Percentiles rank a stretch among this genome's conserved stretches.
phyloP scores from a whole-genome alignment of 2,329 filamentous ascomycete genomes.

The Coniella lustricola region DNA sequence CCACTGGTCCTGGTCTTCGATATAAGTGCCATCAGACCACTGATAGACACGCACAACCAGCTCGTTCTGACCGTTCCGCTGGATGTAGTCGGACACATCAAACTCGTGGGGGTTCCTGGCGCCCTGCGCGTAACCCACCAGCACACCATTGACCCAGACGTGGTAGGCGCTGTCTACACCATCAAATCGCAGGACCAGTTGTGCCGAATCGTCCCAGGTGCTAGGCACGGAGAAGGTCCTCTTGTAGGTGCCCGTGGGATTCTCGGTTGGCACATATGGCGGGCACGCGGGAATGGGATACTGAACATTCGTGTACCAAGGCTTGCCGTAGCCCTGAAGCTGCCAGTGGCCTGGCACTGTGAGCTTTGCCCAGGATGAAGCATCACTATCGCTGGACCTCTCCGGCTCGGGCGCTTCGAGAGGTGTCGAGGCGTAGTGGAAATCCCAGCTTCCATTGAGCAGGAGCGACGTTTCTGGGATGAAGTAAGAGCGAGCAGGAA shows the following conservation, averaged over 20 bases:
- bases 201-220: conserved; percentile 35
- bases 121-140: conserved; percentile 63
- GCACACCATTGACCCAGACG: conserved; percentile 57
- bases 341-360: conserved; percentile 65
- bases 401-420: conserved; percentile 36
- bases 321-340: conserved; percentile 58
- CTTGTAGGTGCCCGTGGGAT: conserved; percentile 58
- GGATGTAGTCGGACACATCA: conserved; percentile 49
- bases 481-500: conserved; percentile 45
- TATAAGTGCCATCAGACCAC: conserved; percentile 61
- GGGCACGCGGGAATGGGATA: conserved; percentile 61
- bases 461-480: conserved; percentile 42
- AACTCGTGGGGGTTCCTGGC: conserved; percentile 64
- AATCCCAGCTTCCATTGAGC: conserved; percentile 52
- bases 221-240: conserved; percentile 47
- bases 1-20: conserved; percentile 67
- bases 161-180: conserved; percentile 68
- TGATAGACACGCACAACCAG: conserved; percentile 63
- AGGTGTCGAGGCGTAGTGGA: conserved; percentile 41
- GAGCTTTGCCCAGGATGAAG: conserved; percentile 38
- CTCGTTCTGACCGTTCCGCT: conserved; percentile 38
- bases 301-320: conserved; percentile 62
- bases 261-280: conserved; percentile 54
- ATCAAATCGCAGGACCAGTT: conserved; percentile 60
- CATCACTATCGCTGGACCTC: conserved; percentile 17